Percentiles rank a stretch among this genome's conserved stretches.
Conservation (phyloP, 192 early-diverging fungal species). For the Coemansia sp. region DNA sequence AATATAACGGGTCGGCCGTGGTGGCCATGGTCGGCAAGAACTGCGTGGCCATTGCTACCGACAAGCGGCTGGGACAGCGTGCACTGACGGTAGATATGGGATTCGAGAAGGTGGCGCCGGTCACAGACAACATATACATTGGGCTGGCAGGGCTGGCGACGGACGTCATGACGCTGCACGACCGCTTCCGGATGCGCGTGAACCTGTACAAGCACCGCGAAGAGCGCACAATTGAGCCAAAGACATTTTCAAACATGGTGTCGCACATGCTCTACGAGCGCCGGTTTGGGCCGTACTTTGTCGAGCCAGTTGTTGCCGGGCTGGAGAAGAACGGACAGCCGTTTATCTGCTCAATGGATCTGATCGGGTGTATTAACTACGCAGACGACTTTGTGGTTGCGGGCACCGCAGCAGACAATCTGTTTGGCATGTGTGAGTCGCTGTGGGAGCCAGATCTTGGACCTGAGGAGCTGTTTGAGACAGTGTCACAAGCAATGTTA, state of each 20-base stretch:
- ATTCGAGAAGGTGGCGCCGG: slow-evolving; percentile 91
- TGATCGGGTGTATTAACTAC: slow-evolving; percentile 92
- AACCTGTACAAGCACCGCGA: slow-evolving; percentile 97
- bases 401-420: slow-evolving; percentile 80
- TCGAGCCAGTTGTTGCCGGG: slow-evolving; percentile 93
- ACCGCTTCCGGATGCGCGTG: slow-evolving; percentile 87
- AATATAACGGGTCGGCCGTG: slow-evolving; percentile 77
- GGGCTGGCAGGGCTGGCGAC: slow-evolving; percentile 94
- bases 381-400: slow-evolving; percentile 94
- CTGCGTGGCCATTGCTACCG: slow-evolving; percentile 97
- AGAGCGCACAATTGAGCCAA: slow-evolving; percentile 93
- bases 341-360: slow-evolving; percentile 91
- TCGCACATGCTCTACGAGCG: slow-evolving; percentile 92
- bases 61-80: slow-evolving; percentile 91
- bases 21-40: slow-evolving; percentile 98
- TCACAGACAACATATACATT: slow-evolving; percentile 81
- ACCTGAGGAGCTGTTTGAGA: slow-evolving; percentile 97
- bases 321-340: slow-evolving; percentile 86
- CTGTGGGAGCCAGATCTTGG: slow-evolving; percentile 98
- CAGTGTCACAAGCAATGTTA: slow-evolving; percentile 90
- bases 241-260: slow-evolving; percentile 89
- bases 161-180: slow-evolving; percentile 91
- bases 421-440: slow-evolving; percentile 96
- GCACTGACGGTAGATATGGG: slow-evolving; percentile 91
- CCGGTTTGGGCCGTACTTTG: slow-evolving; percentile 96